phyloP scores from a whole-genome alignment of 108 stramenopile species.

The Cyclostephanos tholiformis region DNA sequence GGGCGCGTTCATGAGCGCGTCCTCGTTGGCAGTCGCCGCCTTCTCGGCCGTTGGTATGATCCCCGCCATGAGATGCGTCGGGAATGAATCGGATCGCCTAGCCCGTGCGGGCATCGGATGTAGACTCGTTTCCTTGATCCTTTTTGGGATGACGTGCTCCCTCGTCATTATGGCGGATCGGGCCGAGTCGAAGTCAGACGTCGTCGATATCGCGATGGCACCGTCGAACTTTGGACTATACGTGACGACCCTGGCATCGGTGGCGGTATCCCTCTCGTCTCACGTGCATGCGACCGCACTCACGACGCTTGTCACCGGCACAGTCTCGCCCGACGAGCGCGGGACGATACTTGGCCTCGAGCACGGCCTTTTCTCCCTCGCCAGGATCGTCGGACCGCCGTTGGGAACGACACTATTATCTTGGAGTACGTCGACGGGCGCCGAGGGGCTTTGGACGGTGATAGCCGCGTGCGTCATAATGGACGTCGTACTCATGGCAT shows the following conservation, averaged over 20 bases:
- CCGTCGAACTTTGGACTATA: conserved; percentile 13
- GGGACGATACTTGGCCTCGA: conserved; percentile 82
- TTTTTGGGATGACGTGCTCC: conserved; percentile 46
- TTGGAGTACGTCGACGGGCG: conserved; percentile 3
- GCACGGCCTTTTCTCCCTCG: conserved; percentile 78
- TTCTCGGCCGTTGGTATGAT: conserved; percentile 70
- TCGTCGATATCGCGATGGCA: background rate
- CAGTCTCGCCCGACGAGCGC: conserved; percentile 54
- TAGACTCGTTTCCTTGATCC: conserved; percentile 31
- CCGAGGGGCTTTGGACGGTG: conserved; percentile 32
- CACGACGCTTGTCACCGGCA: conserved; percentile 76
- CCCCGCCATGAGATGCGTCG: conserved; percentile 50
- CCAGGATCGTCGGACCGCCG: conserved; percentile 68
- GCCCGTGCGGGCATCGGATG: conserved; percentile 46
- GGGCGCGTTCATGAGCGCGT: conserved; percentile 67
- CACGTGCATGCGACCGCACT: conserved; percentile 75
- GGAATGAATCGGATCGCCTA: conserved; percentile 43
- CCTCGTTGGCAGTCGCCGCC: conserved; percentile 63
- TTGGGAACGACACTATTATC: conserved; percentile 57
- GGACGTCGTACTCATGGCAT: conserved; percentile 29
- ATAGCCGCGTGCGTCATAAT: conserved; percentile 19
- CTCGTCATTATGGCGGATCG: background rate
- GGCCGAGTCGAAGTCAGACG: conserved; percentile 5
- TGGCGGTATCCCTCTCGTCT: conserved; percentile 59
- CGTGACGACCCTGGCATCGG: conserved; percentile 33